These are phyloP conservation scores for Gyrodon lividus DNA, from an alignment of 768 basidiomycete genomes.

Conservation along the genomic window DNA sequence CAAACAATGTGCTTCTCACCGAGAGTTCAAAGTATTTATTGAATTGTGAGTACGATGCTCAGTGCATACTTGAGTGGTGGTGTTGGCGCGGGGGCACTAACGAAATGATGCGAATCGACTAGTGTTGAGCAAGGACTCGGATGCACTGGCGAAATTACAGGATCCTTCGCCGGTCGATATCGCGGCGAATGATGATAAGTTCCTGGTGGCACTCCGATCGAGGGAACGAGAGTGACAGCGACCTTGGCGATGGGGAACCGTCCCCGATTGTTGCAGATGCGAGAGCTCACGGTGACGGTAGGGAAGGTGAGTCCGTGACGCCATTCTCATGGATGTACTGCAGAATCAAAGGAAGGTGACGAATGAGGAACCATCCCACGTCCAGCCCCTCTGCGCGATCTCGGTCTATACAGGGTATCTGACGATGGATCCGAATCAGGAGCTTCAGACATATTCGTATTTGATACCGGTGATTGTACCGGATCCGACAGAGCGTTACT, in stretches of 20 bases:
- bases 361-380: not conserved
- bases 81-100: not conserved
- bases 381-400: not conserved
- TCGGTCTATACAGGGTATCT: not conserved
- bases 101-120: not conserved
- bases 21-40: slow-evolving; percentile 27
- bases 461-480: not conserved
- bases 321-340: not conserved
- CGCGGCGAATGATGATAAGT: slow-evolving; percentile 2
- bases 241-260: slow-evolving; percentile 25
- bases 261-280: not conserved
- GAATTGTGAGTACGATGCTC: slow-evolving; percentile 14
- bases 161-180: slow-evolving; percentile 17
- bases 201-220: slow-evolving; percentile 5
- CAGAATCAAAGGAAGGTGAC: not conserved
- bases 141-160: not conserved
- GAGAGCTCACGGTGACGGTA: not conserved
- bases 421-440: not conserved
- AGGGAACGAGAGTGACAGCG: slow-evolving; percentile 32
- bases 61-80: not conserved
- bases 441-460: not conserved
- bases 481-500: not conserved
- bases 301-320: not conserved
- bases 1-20: slow-evolving; percentile 29
- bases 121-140: slow-evolving; percentile 12